Evolutionary conservation across 139 green algal species (phyloP).

Genomic region (Picochlorum sp.): DNA sequence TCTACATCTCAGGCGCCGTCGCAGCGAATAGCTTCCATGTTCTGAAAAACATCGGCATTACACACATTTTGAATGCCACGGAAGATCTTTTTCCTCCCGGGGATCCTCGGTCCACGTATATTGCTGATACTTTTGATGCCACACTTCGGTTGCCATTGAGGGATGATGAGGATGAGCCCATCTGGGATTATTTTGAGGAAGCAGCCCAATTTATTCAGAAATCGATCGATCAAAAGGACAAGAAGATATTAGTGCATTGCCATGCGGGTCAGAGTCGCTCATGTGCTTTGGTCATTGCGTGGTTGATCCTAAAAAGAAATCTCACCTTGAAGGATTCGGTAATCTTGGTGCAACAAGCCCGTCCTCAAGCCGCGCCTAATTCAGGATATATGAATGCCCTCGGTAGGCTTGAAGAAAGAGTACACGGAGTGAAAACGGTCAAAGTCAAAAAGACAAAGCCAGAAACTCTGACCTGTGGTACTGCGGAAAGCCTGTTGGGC

Average conservation of each 20-base stretch:
- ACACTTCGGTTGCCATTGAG: constrained; percentile 44
- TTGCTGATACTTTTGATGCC: background rate
- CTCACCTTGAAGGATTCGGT: constrained; percentile 52
- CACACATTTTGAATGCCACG: constrained; percentile 78
- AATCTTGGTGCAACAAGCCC: constrained; percentile 22
- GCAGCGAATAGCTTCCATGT: constrained; percentile 60
- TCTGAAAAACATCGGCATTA: constrained; percentile 73
- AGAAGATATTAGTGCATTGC: constrained; percentile 80
- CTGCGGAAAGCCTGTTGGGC: constrained; percentile 52
- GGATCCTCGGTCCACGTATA: background rate
- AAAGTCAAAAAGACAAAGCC: constrained; percentile 58
- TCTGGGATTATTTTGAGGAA: constrained; percentile 46
- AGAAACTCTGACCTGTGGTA: constrained; percentile 39
- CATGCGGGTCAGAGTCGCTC: constrained; percentile 68
- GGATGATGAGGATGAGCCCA: constrained; percentile 73
- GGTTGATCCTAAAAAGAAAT: constrained; percentile 26
- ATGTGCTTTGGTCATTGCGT: constrained; percentile 29
- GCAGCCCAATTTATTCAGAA: constrained; percentile 55
- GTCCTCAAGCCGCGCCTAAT: constrained; percentile 65
- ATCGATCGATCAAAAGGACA: constrained; percentile 25
- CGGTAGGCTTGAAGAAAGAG: constrained; percentile 44
- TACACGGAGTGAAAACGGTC: constrained; percentile 51
- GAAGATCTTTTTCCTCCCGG: constrained; percentile 28
- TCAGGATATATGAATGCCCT: constrained; percentile 68
- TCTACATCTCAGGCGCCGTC: constrained; percentile 73